These are phyloP conservation scores for Acorus calamus DNA, from an alignment of 106 monocot species.

Conservation along the genomic window DNA sequence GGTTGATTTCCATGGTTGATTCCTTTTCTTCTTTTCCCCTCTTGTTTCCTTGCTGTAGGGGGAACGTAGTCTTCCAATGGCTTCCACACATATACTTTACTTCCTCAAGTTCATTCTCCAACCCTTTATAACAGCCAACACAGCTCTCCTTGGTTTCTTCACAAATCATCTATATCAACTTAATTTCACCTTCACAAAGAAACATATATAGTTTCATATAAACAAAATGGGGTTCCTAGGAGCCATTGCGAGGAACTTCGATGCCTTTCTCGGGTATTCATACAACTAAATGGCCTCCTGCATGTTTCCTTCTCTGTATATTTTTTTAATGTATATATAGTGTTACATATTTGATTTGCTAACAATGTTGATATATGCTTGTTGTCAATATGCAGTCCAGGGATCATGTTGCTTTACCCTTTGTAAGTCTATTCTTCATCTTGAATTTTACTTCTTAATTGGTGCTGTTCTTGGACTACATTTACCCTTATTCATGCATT, in stretches of 20 bases:
- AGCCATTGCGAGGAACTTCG: constrained; percentile 35
- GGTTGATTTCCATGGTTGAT: too few species aligned
- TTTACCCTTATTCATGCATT: background rate
- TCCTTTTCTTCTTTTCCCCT: too few species aligned
- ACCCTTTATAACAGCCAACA: too few species aligned
- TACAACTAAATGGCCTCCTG: background rate
- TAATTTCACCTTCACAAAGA: background rate
- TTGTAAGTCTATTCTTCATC: constrained; percentile 43
- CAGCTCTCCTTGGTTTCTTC: too few species aligned
- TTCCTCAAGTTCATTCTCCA: too few species aligned
- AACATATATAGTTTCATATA: background rate
- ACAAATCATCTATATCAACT: background rate
- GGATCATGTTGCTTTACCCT: constrained; percentile 77
- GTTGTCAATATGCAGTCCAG: constrained; percentile 46
- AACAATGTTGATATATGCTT: background rate
- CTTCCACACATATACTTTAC: too few species aligned
- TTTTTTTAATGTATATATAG: background rate
- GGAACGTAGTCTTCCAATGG: too few species aligned
- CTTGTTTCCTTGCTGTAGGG: too few species aligned
- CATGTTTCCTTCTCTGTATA: background rate
- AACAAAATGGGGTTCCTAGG: constrained; percentile 52
- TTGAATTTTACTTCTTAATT: background rate
- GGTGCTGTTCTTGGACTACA: background rate
- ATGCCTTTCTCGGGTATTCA: constrained; percentile 65
- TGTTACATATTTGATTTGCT: background rate